These are phyloP conservation scores for Neopestalotiopsis rosae DNA, from an alignment of 2,329 filamentous ascomycete genomes.

Conservation along the genomic window DNA sequence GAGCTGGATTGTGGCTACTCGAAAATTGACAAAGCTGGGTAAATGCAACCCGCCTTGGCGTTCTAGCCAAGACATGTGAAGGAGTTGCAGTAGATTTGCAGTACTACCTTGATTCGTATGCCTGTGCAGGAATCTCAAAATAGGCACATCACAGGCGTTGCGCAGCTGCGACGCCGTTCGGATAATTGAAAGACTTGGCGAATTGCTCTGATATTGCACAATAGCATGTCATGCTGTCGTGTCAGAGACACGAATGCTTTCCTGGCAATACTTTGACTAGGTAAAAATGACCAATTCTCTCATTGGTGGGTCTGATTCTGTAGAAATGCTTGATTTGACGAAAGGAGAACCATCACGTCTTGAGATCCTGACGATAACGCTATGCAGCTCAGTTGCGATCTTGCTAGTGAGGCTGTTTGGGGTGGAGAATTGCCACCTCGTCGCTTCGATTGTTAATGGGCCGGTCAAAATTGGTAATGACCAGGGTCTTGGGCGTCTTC, in stretches of 20 bases:
- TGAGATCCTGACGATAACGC: slow-evolving; percentile 5
- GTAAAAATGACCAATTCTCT: background rate
- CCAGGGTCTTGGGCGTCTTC: background rate
- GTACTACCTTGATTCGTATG: background rate
- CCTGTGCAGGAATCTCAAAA: background rate
- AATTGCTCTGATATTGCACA: slow-evolving; percentile 1
- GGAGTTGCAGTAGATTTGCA: background rate
- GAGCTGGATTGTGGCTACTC: too few species aligned
- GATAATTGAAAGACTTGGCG: background rate
- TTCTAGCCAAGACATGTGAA: background rate
- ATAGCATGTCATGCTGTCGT: slow-evolving; percentile 3
- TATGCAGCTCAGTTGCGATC: background rate
- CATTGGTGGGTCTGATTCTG: background rate
- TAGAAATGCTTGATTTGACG: background rate
- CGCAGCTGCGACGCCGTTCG: background rate
- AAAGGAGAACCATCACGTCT: slow-evolving; percentile 1
- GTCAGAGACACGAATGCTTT: background rate
- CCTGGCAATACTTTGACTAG: background rate
- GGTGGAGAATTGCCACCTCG: background rate
- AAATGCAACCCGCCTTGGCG: background rate
- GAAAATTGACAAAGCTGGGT: background rate
- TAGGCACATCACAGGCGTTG: background rate
- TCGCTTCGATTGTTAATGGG: background rate
- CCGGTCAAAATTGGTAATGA: background rate
- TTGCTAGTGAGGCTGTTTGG: background rate